phyloP scores from a whole-genome alignment of 352 stramenopile genomes.

The Halophytophthora batemanensis region DNA sequence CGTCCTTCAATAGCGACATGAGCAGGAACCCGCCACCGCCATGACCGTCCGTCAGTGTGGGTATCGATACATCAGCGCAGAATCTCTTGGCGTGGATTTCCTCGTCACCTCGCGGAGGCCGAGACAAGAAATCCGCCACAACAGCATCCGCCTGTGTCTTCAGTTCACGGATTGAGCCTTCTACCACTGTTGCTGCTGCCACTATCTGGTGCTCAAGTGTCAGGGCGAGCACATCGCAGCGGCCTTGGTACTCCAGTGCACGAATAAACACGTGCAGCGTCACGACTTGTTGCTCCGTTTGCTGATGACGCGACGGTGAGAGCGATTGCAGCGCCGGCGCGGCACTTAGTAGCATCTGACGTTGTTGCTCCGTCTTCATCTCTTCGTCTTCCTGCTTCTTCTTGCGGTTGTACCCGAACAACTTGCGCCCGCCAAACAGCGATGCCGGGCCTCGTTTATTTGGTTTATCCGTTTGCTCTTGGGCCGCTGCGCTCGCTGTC shows the following conservation, averaged over 20 bases:
- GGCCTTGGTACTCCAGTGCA: constrained; percentile 18
- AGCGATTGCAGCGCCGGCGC: constrained; percentile 11
- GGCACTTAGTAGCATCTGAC: constrained; percentile 8
- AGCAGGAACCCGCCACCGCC: constrained; percentile 52
- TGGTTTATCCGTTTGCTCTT: background rate
- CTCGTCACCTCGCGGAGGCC: constrained; percentile 39
- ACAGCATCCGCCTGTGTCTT: constrained; percentile 13
- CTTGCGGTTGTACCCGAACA: constrained; percentile 23
- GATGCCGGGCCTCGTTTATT: constrained; percentile 11
- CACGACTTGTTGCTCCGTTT: constrained; percentile 16
- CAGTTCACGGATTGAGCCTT: constrained; percentile 15
- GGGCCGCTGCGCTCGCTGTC: background rate
- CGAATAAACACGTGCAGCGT: constrained; percentile 32
- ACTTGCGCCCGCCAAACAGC: constrained; percentile 18
- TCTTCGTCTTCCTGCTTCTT: constrained; percentile 23
- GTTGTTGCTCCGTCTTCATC: constrained; percentile 6
- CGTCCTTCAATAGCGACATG: constrained; percentile 21
- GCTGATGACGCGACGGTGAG: constrained; percentile 18
- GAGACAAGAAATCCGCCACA: constrained; percentile 12
- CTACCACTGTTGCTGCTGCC: constrained; percentile 11
- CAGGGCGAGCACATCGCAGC: constrained; percentile 18
- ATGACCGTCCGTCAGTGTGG: constrained; percentile 9
- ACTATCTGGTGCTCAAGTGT: constrained; percentile 21
- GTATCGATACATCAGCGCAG: constrained; percentile 12
- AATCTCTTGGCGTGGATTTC: constrained; percentile 42